These are phyloP conservation scores for Scheffersomyces lignicola DNA, from an alignment of 1,139 yeast genomes.

Conservation along the genomic window DNA sequence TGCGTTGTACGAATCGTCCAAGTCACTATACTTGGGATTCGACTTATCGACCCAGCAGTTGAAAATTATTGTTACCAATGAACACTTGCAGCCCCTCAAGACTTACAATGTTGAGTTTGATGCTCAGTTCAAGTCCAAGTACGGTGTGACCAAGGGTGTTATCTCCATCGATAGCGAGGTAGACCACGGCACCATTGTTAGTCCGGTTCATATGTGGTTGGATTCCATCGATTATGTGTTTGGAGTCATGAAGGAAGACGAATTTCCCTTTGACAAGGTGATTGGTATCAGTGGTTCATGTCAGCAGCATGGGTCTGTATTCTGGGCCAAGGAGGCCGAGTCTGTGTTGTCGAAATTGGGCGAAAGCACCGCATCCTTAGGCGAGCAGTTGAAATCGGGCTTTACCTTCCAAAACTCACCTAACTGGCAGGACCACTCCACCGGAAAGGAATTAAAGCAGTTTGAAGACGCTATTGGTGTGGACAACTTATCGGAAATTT, in stretches of 20 bases:
- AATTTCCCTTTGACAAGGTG: slow-evolving; percentile 62
- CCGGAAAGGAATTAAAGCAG: slow-evolving; percentile 62
- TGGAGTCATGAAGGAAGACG: slow-evolving; percentile 48
- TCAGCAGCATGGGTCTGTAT: slow-evolving; percentile 92
- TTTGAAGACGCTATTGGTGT: slow-evolving; percentile 65
- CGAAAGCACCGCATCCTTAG: slow-evolving; percentile 24
- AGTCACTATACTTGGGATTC: slow-evolving; percentile 61
- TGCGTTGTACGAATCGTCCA: slow-evolving; percentile 13
- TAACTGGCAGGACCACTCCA: slow-evolving; percentile 94
- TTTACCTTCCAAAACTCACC: slow-evolving; percentile 72
- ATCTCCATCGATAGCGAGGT: slow-evolving; percentile 33
- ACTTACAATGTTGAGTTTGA: slow-evolving; percentile 76
- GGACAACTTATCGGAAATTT: slow-evolving; percentile 59
- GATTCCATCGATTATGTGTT: slow-evolving; percentile 75
- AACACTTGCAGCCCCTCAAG: slow-evolving; percentile 49
- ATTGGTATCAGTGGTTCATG: slow-evolving; percentile 80
- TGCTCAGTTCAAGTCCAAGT: slow-evolving; percentile 51
- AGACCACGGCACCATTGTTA: slow-evolving; percentile 55
- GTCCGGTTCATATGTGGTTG: slow-evolving; percentile 91
- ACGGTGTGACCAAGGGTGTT: slow-evolving; percentile 73
- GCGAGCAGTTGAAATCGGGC: slow-evolving; percentile 49
- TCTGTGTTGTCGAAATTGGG: slow-evolving; percentile 31
- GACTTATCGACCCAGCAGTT: slow-evolving; percentile 91
- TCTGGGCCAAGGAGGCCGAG: slow-evolving; percentile 60
- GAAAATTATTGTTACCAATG: slow-evolving; percentile 69